Conservation (phyloP, 2,329 filamentous ascomycete genomes). For the Talaromyces albobiverticillius region DNA sequence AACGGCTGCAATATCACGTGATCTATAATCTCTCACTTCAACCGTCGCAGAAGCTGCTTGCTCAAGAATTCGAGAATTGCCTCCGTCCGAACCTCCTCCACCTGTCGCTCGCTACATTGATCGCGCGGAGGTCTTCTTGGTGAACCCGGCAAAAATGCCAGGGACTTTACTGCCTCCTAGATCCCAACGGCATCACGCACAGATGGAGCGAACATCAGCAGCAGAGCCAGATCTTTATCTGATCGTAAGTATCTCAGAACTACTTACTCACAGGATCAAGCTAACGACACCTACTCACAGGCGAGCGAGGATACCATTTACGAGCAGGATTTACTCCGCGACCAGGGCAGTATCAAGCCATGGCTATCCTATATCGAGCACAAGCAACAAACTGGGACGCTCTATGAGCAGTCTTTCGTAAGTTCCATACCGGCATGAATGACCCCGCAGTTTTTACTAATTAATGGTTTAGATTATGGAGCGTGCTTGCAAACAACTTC, state of each 20-base stretch:
- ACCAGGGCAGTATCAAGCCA: conserved; percentile 80
- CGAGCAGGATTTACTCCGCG: conserved; percentile 90
- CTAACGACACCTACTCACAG: conserved; percentile 49
- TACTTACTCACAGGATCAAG: conserved; percentile 22
- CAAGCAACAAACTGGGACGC: conserved; percentile 80
- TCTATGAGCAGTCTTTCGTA: conserved; percentile 80
- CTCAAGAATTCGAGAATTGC: conserved; percentile 21
- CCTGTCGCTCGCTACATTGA: conserved; percentile 25
- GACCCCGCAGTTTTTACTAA: not conserved
- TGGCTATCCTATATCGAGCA: conserved; percentile 94
- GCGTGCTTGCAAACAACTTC: conserved; percentile 82
- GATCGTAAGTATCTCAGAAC: conserved; percentile 36
- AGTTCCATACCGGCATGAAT: conserved; percentile 16
- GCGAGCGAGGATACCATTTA: conserved; percentile 88
- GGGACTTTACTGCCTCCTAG: conserved; percentile 49
- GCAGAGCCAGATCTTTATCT: conserved; percentile 44
- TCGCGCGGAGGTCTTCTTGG: conserved; percentile 33
- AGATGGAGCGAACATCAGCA: conserved; percentile 41
- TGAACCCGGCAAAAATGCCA: conserved; percentile 44
- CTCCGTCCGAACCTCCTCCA: conserved; percentile 23
- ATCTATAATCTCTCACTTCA: conserved; percentile 4
- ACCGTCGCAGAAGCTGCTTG: conserved; percentile 5
- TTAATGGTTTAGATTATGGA: conserved; percentile 63
- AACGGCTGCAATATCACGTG: conserved; percentile 13
- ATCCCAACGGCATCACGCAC: conserved; percentile 42